Conservation (phyloP, 805 yeast species). For the Kodamaea kaohsiungensis region DNA sequence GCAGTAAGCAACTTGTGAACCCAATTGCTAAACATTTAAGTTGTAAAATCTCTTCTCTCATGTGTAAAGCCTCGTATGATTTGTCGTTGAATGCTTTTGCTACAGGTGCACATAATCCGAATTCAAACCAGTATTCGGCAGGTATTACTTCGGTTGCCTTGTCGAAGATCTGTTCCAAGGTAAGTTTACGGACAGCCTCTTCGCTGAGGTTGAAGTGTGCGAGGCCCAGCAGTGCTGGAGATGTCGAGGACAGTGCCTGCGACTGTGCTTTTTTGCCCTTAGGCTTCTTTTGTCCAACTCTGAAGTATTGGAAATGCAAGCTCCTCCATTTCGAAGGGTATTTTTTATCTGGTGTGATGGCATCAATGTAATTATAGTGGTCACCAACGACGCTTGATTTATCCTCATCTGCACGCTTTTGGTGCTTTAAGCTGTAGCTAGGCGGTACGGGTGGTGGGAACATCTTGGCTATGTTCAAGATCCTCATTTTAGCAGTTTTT, state of each 20-base stretch:
- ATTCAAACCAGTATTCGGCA: slow-evolving; percentile 60
- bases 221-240: slow-evolving; percentile 11
- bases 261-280: slow-evolving; percentile 15
- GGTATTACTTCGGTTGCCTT: slow-evolving; percentile 61
- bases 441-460: slow-evolving; percentile 51
- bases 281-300: slow-evolving; percentile 15
- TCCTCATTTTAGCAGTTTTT: slow-evolving; percentile 42
- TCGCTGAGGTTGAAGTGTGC: slow-evolving; percentile 40
- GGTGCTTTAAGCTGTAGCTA: slow-evolving; percentile 20
- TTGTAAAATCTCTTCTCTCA: slow-evolving; percentile 60
- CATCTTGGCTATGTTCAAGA: slow-evolving; percentile 54
- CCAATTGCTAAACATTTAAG: slow-evolving; percentile 70
- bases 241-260: slow-evolving; percentile 17
- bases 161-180: slow-evolving; percentile 64
- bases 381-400: slow-evolving; percentile 33
- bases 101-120: slow-evolving; percentile 57
- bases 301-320: slow-evolving; percentile 54
- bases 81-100: slow-evolving; percentile 73
- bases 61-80: slow-evolving; percentile 50
- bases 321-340: slow-evolving; percentile 59
- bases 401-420: slow-evolving; percentile 11
- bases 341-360: slow-evolving; percentile 40
- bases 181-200: slow-evolving; percentile 54
- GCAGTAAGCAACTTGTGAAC: slow-evolving; percentile 56
- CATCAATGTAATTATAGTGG: slow-evolving; percentile 49